Conservation (phyloP, 345 rosid species). For the Ceriops zippeliana region DNA sequence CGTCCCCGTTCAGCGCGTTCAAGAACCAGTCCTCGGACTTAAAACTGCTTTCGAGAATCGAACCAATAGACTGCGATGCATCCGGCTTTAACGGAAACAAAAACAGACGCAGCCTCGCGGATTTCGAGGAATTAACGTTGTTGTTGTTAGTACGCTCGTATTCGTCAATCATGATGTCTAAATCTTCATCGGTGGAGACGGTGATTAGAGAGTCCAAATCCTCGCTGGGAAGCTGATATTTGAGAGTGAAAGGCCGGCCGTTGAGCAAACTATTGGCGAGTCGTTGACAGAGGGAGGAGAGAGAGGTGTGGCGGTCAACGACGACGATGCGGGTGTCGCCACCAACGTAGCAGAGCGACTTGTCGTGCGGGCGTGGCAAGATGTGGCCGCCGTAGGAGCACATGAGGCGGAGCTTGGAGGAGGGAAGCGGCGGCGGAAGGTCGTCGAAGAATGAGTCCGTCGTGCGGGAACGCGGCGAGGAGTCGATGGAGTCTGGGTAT, state of each 20-base stretch:
- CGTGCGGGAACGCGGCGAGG: conserved; percentile 84
- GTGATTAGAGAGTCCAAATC: conserved; percentile 93
- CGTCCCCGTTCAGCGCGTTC: conserved; percentile 62
- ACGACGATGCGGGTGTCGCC: conserved; percentile 91
- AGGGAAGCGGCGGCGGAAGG: conserved; percentile 26
- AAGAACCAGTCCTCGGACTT: conserved; percentile 96
- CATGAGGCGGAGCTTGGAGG: conserved; percentile 82
- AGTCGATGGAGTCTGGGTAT: conserved; percentile 59
- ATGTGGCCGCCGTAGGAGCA: conserved; percentile 91
- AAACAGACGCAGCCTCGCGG: conserved; percentile 74
- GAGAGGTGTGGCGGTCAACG: conserved; percentile 66
- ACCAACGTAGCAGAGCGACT: conserved; percentile 77
- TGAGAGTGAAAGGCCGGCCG: conserved; percentile 66
- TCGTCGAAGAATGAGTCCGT: conserved; percentile 65
- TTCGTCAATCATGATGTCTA: conserved; percentile 95
- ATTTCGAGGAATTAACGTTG: conserved; percentile 31
- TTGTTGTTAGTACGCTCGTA: conserved; percentile 61
- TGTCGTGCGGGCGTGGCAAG: conserved; percentile 88
- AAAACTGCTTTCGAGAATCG: conserved; percentile 54
- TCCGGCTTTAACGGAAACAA: conserved; percentile 72
- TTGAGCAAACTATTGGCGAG: conserved; percentile 63
- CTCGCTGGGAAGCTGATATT: conserved; percentile 90
- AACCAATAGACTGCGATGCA: conserved; percentile 68
- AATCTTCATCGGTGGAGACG: conserved; percentile 88
- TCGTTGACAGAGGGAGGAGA: conserved; percentile 48